phyloP scores from a whole-genome alignment of 31 red algal genomes.

The Asparagopsis taxiformis region DNA sequence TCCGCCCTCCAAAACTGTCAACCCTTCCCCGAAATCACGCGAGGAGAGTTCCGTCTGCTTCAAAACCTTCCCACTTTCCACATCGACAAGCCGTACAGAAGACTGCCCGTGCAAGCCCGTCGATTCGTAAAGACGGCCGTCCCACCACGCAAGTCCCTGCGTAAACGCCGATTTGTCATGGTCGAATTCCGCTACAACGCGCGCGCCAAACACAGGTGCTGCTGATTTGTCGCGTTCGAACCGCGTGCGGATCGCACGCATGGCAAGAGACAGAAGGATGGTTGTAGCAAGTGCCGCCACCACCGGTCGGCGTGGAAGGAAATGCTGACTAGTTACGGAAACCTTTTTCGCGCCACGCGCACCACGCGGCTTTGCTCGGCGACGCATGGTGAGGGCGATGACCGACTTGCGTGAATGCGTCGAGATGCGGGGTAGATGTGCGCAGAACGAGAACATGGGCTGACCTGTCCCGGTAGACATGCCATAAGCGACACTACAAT shows the following conservation, averaged over 20 bases:
- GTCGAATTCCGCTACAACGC: slow-evolving; percentile 22
- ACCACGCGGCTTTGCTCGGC: no score
- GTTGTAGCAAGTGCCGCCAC: no score
- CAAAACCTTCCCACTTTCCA: slow-evolving; percentile 22
- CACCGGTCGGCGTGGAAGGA: no score
- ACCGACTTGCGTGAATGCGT: no score
- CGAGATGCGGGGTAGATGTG: no score
- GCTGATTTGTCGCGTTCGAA: neutral
- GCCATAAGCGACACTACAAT: no score
- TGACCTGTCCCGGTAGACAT: no score
- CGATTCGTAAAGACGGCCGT: slow-evolving; percentile 40
- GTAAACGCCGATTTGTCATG: slow-evolving; percentile 70
- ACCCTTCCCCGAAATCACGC: slow-evolving; percentile 67
- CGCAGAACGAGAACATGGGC: no score
- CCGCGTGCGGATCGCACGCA: neutral
- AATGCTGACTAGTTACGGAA: no score
- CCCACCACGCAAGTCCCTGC: slow-evolving; percentile 49
- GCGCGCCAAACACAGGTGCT: slow-evolving; percentile 33
- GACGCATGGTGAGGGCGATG: no score
- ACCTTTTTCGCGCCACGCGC: no score
- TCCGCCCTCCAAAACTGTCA: slow-evolving; percentile 8
- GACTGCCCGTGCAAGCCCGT: slow-evolving; percentile 55
- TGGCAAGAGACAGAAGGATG: neutral
- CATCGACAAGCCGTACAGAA: slow-evolving; percentile 25
- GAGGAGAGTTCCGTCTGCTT: slow-evolving; percentile 9